Conservation (phyloP, 2,329 filamentous ascomycete species). For the Graphilbum fragrans region DNA sequence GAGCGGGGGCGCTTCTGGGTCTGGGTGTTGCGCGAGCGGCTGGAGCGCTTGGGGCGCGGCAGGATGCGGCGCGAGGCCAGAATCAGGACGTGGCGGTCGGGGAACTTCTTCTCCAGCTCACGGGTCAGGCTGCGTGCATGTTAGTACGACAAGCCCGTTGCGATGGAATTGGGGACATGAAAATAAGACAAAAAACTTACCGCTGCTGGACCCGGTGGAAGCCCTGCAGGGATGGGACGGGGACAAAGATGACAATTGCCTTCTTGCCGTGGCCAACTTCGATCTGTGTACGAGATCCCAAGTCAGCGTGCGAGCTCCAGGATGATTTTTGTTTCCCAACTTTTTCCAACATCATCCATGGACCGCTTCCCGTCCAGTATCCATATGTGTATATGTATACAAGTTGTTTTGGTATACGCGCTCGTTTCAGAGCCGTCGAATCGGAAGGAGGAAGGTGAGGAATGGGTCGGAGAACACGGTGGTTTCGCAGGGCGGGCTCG, state of each 20-base stretch:
- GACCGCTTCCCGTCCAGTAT: constrained; percentile 66
- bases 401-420: no score
- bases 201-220: constrained; percentile 99
- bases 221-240: constrained; percentile 92
- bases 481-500: no score
- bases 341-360: constrained; percentile 37
- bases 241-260: constrained; percentile 99
- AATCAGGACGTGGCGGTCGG: constrained; percentile 98
- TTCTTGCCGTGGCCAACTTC: constrained; percentile 99
- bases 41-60: constrained; percentile 95
- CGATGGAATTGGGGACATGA: not conserved
- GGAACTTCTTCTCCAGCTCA: constrained; percentile 99
- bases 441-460: not conserved
- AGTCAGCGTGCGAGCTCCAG: constrained; percentile 70
- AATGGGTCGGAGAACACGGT: not conserved
- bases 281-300: constrained; percentile 69
- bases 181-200: constrained; percentile 43
- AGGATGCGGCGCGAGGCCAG: constrained; percentile 98
- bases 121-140: constrained; percentile 69
- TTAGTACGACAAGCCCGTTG: no score
- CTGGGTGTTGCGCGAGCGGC: constrained; percentile 88
- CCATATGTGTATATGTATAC: constrained; percentile 27
- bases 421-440: no score
- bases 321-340: constrained; percentile 21
- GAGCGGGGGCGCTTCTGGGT: constrained; percentile 98